These are phyloP conservation scores for Spinacia oleracea DNA, from an alignment of 179 eudicot genomes.

Conservation along the genomic window DNA sequence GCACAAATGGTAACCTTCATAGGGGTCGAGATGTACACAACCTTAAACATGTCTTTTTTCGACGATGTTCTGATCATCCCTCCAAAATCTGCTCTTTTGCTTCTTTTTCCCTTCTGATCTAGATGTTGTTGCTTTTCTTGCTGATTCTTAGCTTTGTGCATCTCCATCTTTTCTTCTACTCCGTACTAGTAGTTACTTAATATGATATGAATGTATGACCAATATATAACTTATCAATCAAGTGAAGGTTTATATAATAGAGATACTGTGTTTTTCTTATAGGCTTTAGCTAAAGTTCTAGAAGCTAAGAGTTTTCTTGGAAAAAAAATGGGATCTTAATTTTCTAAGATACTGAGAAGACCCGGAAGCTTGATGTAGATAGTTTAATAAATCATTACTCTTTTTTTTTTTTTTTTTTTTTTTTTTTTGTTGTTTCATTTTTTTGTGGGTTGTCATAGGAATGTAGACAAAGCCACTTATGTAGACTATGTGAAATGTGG, in stretches of 20 bases:
- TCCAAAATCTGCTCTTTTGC: not conserved
- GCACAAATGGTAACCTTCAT: conserved; percentile 46
- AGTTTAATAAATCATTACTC: too few species aligned
- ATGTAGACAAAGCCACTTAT: too few species aligned
- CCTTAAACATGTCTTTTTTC: conserved; percentile 27
- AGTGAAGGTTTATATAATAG: not conserved
- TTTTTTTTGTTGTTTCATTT: too few species aligned
- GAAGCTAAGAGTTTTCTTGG: not conserved
- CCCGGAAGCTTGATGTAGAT: not conserved
- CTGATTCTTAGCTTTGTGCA: not conserved
- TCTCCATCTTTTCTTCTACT: not conserved
- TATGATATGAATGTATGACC: not conserved
- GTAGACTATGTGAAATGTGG: too few species aligned
- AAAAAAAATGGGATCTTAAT: not conserved
- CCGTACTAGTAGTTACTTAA: not conserved
- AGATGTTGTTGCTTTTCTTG: not conserved
- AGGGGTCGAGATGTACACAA: conserved; percentile 51
- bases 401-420: too few species aligned
- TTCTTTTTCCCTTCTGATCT: not conserved
- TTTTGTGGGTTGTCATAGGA: too few species aligned
- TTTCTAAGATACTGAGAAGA: not conserved
- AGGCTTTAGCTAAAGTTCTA: not conserved
- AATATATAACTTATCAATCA: too few species aligned
- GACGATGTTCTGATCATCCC: not conserved
- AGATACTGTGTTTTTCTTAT: too few species aligned